These are phyloP conservation scores for Angomonas desouzai DNA, from an alignment of 208 protist genomes.

Conservation along the genomic window DNA sequence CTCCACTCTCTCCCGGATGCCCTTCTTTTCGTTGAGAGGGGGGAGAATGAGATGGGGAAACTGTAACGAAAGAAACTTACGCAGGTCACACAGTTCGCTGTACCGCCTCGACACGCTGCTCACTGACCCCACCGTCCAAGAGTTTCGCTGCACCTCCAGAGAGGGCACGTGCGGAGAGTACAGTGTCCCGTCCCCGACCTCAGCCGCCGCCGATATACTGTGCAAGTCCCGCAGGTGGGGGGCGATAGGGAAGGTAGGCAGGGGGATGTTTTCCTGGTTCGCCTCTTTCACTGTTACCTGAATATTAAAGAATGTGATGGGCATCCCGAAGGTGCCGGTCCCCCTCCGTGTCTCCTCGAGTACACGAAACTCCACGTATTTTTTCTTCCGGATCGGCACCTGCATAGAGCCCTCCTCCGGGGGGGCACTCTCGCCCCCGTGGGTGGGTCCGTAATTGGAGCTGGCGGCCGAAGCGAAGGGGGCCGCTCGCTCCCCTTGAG, in stretches of 20 bases:
- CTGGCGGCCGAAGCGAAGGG: conserved; percentile 34
- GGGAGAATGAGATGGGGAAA: conserved; percentile 1
- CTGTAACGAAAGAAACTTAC: neutral
- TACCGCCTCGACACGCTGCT: neutral
- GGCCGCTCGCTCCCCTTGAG: conserved; percentile 11
- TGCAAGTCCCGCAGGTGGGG: neutral
- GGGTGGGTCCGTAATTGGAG: neutral
- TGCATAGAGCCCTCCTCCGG: neutral
- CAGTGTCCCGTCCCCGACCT: neutral
- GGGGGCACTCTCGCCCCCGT: neutral
- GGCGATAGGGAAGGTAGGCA: neutral
- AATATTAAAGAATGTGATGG: conserved; percentile 2
- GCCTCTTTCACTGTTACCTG: neutral
- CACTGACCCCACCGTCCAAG: neutral
- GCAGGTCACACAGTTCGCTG: neutral
- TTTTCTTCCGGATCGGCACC: neutral
- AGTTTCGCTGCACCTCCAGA: neutral
- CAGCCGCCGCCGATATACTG: neutral
- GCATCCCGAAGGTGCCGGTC: neutral
- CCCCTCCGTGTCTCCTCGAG: neutral
- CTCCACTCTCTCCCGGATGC: neutral
- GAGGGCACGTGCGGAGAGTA: neutral
- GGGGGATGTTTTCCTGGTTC: neutral
- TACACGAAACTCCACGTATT: neutral
- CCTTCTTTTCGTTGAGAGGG: neutral